Evolutionary conservation across 805 yeast species (phyloP), one percentile per base, ranked within the genome.

Genomic region (Cyberlindnera japonica): DNA sequence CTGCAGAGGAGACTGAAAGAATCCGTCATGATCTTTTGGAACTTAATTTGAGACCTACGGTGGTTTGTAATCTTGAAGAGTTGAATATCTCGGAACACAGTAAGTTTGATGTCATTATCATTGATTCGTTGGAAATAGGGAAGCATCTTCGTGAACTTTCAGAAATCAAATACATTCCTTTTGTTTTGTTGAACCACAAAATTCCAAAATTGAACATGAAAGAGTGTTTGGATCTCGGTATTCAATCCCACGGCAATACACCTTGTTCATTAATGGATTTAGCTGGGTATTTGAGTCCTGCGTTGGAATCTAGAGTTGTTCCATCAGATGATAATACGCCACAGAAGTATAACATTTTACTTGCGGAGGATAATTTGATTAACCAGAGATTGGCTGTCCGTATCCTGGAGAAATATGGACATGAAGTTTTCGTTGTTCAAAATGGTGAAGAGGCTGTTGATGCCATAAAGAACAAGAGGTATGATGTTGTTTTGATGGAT

Each of bases 331-430:
- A 83, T 16, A 93, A 86, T 55, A 91, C 87, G 21, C 81, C 87
- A 15, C 76, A 76, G 45, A 77, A 83, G 37, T 87, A 79, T 68
- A 78, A 77, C 51, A 80, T 87, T 25, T 66, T 87, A 48, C 72
- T 87, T 24, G 95, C 95, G 0, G 95, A 87, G 62, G 95, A 86
- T 63, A 87, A 87, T 57, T 68, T 85, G 52, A 91, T 87, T 24
- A 87, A 87, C 61, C 95, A 86, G 61, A 87, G 86, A 58, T 71
- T 86, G 45, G 95, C 95, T 0, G 95, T 85, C 5, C 72, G 87
- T 50, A 87, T 87, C 35, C 68, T 86, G 39, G 93, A 86, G 60
- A 87, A 87, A 61, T 85, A 83, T 60, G 91, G 90, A 19, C 95
- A 86, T 63, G 70, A 74, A 40, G 90, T 86, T 9, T 80, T 78